phyloP scores from a whole-genome alignment of 495 filamentous ascomycete genomes.

The Haplographium delicatum region DNA sequence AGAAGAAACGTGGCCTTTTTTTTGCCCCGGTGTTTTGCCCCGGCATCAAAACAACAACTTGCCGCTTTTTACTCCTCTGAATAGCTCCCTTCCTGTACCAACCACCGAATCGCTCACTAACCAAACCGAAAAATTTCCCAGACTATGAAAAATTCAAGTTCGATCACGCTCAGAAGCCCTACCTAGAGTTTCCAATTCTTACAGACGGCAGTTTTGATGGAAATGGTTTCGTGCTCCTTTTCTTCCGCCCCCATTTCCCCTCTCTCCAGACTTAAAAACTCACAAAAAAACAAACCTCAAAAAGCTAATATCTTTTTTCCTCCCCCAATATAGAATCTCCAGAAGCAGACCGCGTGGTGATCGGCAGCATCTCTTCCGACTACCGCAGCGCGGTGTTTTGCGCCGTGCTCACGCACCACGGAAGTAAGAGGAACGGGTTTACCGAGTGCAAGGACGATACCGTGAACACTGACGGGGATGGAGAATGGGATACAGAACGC shows the following conservation, averaged over 20 bases:
- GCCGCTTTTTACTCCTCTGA: no score
- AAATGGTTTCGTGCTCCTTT: no score
- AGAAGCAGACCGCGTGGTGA: slow-evolving; percentile 27
- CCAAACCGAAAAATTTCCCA: not conserved
- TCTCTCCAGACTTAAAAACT: no score
- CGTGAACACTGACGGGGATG: slow-evolving; percentile 19
- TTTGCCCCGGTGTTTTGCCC: not conserved
- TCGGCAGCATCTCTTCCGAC: slow-evolving; percentile 24
- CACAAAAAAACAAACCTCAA: no score
- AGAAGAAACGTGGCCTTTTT: not conserved
- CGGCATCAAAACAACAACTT: no score
- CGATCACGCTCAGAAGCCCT: slow-evolving; percentile 23
- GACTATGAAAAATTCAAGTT: slow-evolving; percentile 29
- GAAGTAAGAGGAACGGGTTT: slow-evolving; percentile 21
- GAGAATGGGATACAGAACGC: slow-evolving; percentile 1
- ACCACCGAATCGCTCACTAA: not conserved
- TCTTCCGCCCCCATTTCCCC: no score
- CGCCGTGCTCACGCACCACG: slow-evolving; percentile 23
- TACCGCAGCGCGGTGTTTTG: slow-evolving; percentile 24
- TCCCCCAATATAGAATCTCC: no score
- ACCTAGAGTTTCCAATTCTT: slow-evolving; percentile 28
- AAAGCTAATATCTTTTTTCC: no score
- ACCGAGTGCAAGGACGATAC: slow-evolving; percentile 22
- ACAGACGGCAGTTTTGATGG: slow-evolving; percentile 16
- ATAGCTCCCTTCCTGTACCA: not conserved